Evolutionary conservation across 2,329 filamentous ascomycete genomes (phyloP).

Genomic region (Diaporthe eres): DNA sequence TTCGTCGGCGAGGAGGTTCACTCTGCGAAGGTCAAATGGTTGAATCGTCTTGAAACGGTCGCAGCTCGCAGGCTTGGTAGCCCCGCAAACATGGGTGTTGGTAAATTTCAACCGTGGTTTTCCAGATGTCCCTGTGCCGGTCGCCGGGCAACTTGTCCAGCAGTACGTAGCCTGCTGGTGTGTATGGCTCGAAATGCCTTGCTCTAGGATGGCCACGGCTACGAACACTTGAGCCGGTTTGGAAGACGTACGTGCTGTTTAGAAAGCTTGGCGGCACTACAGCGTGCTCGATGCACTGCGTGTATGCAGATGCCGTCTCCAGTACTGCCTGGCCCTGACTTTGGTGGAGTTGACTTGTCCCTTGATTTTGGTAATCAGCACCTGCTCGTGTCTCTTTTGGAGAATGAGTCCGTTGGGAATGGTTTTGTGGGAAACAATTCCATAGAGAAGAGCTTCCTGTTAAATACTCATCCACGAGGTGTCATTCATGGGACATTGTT

Average conservation of each 20-base stretch:
- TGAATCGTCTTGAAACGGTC: too few relatives aligned
- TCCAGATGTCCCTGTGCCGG: neutral
- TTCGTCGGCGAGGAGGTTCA: neutral
- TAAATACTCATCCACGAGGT: neutral
- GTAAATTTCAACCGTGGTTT: too few relatives aligned
- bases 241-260: neutral
- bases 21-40: neutral
- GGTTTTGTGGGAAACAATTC: too few relatives aligned
- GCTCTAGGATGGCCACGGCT: neutral
- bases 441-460: neutral
- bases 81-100: neutral
- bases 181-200: neutral
- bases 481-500: neutral
- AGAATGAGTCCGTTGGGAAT: neutral
- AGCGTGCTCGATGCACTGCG: neutral
- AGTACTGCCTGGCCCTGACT: neutral
- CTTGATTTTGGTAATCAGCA: neutral
- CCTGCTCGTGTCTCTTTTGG: neutral
- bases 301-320: neutral
- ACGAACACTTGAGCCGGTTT: neutral
- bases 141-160: neutral
- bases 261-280: too few relatives aligned
- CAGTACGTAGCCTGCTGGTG: neutral
- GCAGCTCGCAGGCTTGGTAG: neutral
- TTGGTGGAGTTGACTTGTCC: neutral